Evolutionary conservation across 495 filamentous ascomycete species (phyloP).

Genomic region (Trichoderma parareesei): DNA sequence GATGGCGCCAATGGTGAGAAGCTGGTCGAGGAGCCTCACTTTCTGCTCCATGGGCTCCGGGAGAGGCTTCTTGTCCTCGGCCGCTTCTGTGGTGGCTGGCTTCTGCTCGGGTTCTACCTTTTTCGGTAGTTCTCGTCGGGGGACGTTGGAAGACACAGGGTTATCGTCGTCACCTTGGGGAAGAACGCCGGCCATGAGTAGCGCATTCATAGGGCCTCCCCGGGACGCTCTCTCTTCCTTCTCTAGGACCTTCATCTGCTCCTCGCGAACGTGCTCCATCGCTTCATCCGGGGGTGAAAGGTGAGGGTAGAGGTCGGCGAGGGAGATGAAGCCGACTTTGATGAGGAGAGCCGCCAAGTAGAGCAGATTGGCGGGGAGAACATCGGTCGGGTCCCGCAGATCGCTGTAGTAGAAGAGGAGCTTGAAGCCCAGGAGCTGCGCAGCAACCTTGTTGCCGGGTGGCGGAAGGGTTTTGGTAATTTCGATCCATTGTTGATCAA

Average conservation of each 20-base stretch:
- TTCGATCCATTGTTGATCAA: constrained; percentile 62
- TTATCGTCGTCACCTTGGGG: constrained; percentile 48
- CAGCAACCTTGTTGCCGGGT: constrained; percentile 78
- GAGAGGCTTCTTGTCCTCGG: constrained; percentile 51
- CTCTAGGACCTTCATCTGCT: constrained; percentile 66
- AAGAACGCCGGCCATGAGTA: constrained; percentile 81
- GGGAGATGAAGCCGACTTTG: constrained; percentile 95
- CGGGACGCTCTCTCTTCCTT: constrained; percentile 62
- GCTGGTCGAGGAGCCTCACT: constrained; percentile 68
- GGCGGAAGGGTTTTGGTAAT: constrained; percentile 74
- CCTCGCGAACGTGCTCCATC: constrained; percentile 62
- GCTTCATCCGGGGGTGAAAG: constrained; percentile 76
- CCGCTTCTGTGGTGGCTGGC: constrained; percentile 32
- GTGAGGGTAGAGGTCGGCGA: constrained; percentile 87
- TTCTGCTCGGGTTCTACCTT: constrained; percentile 46
- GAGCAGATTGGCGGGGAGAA: constrained; percentile 81
- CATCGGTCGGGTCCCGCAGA: constrained; percentile 56
- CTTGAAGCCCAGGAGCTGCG: constrained; percentile 95
- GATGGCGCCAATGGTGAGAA: constrained; percentile 84
- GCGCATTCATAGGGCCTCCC: constrained; percentile 66
- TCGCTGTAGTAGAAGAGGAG: constrained; percentile 82
- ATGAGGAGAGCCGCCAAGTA: constrained; percentile 86
- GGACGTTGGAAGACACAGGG: constrained; percentile 31
- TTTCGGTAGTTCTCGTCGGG: constrained; percentile 22
- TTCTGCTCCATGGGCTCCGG: constrained; percentile 89